A percentile compares a stretch with the other conserved stretches of the same genome.
These are phyloP conservation scores for Skeletonema menzelii DNA, from an alignment of 108 stramenopile species.

Conservation along the genomic window DNA sequence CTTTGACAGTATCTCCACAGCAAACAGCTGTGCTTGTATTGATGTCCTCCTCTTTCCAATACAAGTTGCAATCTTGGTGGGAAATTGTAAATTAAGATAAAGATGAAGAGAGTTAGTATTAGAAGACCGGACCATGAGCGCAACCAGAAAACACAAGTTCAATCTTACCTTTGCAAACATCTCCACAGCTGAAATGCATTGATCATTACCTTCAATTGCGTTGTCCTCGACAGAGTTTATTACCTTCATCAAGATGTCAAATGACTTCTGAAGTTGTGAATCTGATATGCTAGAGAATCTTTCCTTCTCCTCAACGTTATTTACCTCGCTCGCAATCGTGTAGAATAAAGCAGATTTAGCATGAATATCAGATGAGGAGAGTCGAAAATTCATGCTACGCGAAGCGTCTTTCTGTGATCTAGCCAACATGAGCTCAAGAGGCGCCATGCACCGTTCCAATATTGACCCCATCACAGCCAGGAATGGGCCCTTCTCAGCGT, in stretches of 20 bases:
- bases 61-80: conserved; percentile 19
- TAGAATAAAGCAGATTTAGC: conserved; percentile 33
- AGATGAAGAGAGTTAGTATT: background rate
- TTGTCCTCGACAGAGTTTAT: conserved; percentile 4
- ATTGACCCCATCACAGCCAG: conserved; percentile 25
- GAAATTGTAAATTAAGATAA: background rate
- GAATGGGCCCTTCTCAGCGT: background rate
- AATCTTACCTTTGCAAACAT: conserved; percentile 41
- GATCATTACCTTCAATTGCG: conserved; percentile 6
- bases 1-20: conserved; percentile 26
- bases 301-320: background rate
- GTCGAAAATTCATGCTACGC: conserved; percentile 14
- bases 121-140: background rate
- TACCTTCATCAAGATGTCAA: conserved; percentile 19
- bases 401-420: conserved; percentile 7
- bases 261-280: conserved; percentile 27
- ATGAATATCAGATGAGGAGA: conserved; percentile 32
- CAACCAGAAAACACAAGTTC: background rate
- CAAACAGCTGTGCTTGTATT: conserved; percentile 28
- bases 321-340: conserved; percentile 10
- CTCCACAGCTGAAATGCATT: conserved; percentile 27
- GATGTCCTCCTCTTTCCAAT: conserved; percentile 29
- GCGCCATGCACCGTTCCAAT: conserved; percentile 30
- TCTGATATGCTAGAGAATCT: conserved; percentile 8
- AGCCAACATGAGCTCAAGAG: conserved; percentile 25